Base-by-base conservation (phyloP, 257 asterid genomes). In the Agastache rugosa region DNA sequence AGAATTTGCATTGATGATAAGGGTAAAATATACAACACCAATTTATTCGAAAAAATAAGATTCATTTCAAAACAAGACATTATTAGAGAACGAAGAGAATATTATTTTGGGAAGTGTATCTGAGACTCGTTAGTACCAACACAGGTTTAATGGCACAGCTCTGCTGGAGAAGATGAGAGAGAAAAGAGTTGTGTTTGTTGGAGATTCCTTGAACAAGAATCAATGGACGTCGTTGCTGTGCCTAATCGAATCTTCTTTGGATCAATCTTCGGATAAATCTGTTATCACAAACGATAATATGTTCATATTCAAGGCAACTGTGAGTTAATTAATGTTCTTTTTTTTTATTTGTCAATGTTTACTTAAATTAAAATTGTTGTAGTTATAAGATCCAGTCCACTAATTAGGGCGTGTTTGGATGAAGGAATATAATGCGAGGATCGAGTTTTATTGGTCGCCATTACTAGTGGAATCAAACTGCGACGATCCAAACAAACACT, bases 211-310 rank as follows among this genome's bases (percentile, higher is more conserved):
- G 53, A 86, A 82, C 67, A 80, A 87, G 68, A 87, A 87, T 31
- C 90, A 86, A 75, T 89, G 92, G 90, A 75, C 35, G 17, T 91
- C 97, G 15, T 67, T 91, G 86, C 88, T 85, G 10, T 89, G 93
- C 54, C 27, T 86, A 3, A 70, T 84, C 2, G 84, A 84, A 29
- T 75, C 87, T n/a, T 62, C 89, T 22, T 73, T 84, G 14, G 63
- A 84, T 62, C 54, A 77, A 31, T 58, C 82, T 0, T 44, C 53
- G 15, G 67, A 67, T 6, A 62, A 69, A 69, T 61, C 37, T 19
- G 25, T 63, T 2, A 54, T 53, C 63, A 44, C 22, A 25, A 37
- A 39, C 0, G 81, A 65, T 63, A 67, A 80, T 58, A 69, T 77
- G 47, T 67, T 65, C 34, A 19, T 41, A 19, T 71, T 85, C 55